Evolutionary conservation across 2,329 filamentous ascomycete genomes (phyloP), one percentile per base, ranked within the genome.

Genomic region (Xylaria sp.): DNA sequence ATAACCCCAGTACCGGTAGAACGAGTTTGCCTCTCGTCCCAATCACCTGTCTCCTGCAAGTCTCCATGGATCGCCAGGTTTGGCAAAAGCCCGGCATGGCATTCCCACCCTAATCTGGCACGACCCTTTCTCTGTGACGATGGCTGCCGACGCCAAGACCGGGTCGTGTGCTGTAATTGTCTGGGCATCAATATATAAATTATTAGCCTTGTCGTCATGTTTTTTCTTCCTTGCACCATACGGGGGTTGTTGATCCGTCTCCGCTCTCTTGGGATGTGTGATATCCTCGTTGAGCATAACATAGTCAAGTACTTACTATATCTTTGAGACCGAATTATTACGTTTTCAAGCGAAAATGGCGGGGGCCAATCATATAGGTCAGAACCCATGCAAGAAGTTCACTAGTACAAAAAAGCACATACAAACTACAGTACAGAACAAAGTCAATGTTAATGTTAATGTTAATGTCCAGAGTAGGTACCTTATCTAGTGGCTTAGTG

Each of bases 61-160:
- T 62, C 65, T 67, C 54, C 44, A 67, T 59, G 54, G 64, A 26
- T 62, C 44, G 59, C 59, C 51, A 53, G 33, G n/a, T 53, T 63
- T 67, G 44, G 54, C 59, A 67, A 63, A 63, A 63, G 44, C 15
- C 65, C 65, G 65, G 65, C 65, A 63, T 67, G 59, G 65, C 59
- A 67, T 63, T 63, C 44, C 59, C 54, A 67, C 54, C 59, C 38
- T 44, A 67, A 46, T 59, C 54, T 36, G 4, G 65, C 65, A 67
- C 38, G 20, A 59, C 59, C 28, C 31, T 56, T 63, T 67, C 26
- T 59, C 65, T 49, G 48, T 20, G 40, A 56, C 59, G n/a, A 10
- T 56, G 15, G 46, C 65, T 67, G 54, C 65, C 59, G 53, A 15
- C 59, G 65, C 65, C 59, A 67, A 67, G 65, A 56, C 54, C 33